Evolutionary conservation across 148 eudicot genomes (phyloP).

Genomic region (Spergularia marina): DNA sequence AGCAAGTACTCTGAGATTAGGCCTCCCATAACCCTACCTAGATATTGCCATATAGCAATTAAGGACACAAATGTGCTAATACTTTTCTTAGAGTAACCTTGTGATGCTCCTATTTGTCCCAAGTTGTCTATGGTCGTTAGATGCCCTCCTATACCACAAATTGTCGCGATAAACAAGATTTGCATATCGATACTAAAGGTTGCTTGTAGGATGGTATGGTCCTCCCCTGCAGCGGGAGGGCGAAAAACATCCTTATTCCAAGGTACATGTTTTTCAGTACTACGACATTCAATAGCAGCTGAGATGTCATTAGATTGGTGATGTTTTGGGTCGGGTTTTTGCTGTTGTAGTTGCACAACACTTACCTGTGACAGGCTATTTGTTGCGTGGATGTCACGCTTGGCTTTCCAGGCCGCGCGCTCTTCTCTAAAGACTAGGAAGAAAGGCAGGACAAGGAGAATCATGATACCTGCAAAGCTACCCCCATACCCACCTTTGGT

Average conservation of each 20-base stretch:
- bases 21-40: conserved; percentile 19
- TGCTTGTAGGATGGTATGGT: conserved; percentile 21
- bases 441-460: conserved; percentile 13
- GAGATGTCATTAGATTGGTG: not conserved
- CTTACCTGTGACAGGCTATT: not conserved
- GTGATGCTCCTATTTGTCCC: conserved; percentile 18
- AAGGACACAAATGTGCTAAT: conserved; percentile 18
- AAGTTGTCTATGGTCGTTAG: conserved; percentile 18
- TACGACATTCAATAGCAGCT: not conserved
- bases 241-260: conserved; percentile 10
- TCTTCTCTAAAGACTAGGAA: conserved; percentile 16
- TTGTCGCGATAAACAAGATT: conserved; percentile 18
- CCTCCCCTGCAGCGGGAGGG: conserved; percentile 16
- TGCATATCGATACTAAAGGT: conserved; percentile 18
- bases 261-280: not conserved
- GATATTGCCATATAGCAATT: conserved; percentile 20
- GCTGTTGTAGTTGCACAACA: not conserved
- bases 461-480: not conserved
- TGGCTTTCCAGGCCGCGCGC: conserved; percentile 2
- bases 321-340: not conserved
- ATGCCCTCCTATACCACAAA: conserved; percentile 22
- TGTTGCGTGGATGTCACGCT: not conserved
- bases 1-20: conserved; percentile 9
- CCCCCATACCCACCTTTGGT: conserved; percentile 8
- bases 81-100: conserved; percentile 19